Base-by-base conservation (phyloP, 2,329 filamentous ascomycete species). In the Chaetoscypha palmicola region DNA sequence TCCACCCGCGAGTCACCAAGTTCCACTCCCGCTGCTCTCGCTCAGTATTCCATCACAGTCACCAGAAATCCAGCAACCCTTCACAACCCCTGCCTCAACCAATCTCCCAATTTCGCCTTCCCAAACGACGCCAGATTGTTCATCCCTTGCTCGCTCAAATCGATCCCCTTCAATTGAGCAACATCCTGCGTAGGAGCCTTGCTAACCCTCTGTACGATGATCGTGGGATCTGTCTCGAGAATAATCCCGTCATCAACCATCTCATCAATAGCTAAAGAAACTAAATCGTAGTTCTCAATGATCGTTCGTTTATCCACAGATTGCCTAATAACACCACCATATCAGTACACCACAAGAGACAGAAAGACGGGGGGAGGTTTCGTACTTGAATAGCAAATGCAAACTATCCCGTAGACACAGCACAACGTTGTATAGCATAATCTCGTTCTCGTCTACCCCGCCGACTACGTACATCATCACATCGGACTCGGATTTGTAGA, bases 401-500 rank as follows among this genome's bases (percentile, higher is more conserved):
- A 97, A 72, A 39, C 86, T 84, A 69, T 97, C 92, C 55, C 92
- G 75, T 56, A 97, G 70, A n/a, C 89, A 88, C 45, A 97, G 72
- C 42, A 97, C 80, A 38, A 94, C 90, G 64, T 91, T 95, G 72
- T 96, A 97, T 41, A 98, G 76, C 64, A 98, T 72, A 43, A 98
- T 86, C 70, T 98, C 92, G 66, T 97, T 98, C 76, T 98, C 92
- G 41, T 96, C 88, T 41, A 86, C 76, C 43, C 83, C 81, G 53
- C 91, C 91, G 9, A 98, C 86, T 20, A 97, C 85, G 64, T 97
- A 97, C 35, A 86, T 79, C 84, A 96, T 96, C 45, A 97, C 86
- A 66, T 98, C 92, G 57, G 86, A 89, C 72, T 98, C 92, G 71
- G 85, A 85, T 79, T 98, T 98, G 75, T 96, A 98, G 41, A 97